Evolutionary conservation across 2,329 filamentous ascomycete genomes (phyloP), one percentile per base, ranked within the genome.

Genomic region (Samsoniella hepiali): DNA sequence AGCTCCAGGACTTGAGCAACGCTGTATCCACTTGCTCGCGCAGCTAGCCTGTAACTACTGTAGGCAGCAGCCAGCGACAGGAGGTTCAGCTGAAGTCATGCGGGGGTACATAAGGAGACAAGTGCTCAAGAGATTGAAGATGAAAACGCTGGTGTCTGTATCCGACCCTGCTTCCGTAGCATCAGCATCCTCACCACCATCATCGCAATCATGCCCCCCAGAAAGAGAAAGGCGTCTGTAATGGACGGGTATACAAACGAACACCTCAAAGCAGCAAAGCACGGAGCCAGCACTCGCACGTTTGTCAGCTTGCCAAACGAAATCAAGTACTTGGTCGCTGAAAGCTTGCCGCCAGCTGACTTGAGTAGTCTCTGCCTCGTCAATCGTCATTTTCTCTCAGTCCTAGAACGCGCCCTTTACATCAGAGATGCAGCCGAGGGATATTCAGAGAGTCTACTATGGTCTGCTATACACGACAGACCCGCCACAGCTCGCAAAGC

Each of bases 401-500:
- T 44, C 4, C 2, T 13, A 5, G 36, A 44, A 27, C 36, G 6
- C 22, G 17, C 4, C 8, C 54, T 56, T 13, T 56, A 56, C 38
- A 13, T 10, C 36, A 56, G 27, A 31, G 54, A 56, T 56, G 54
- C 54, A 15, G 15, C 36, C 27, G 22, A 8, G 1, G 13, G 13
- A 17, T 44, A 42, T 44, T 56, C 54, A 15, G 54, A 56, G 17
- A 56, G 54, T 27, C 22, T 56, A 15, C 54, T 56, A 5, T 56
- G 54, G 54, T 42, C 54, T 10, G 54, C 54, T 9, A 32, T 56
- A 31, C 54, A 56, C 13, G 9, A 31, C 54, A 44, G 22, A 15
- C 38, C 22, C 5, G 54, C 11, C 2, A 56, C 40, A 6, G 36
- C 36, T 22, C 10, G 11, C 22, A 56, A 56, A 31, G 36, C 54